phyloP scores from a whole-genome alignment of 768 basidiomycete genomes.

The Lactarius tabidus region DNA sequence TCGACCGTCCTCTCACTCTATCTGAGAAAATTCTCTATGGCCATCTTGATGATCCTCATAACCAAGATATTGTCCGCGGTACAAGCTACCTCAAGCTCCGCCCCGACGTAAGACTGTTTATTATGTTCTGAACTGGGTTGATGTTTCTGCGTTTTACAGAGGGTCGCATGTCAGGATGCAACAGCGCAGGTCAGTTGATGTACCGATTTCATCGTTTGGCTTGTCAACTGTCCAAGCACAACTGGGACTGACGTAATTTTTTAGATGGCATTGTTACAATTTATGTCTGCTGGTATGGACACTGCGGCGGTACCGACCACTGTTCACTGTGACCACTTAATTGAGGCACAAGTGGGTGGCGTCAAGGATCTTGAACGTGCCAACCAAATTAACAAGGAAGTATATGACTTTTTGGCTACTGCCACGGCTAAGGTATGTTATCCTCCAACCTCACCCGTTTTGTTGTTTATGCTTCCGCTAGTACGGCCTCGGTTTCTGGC shows the following conservation, averaged over 20 bases:
- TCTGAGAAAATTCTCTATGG: constrained; percentile 98
- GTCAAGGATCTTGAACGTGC: constrained; percentile 91
- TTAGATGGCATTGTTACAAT: constrained; percentile 98
- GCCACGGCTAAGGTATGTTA: constrained; percentile 79
- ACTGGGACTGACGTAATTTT: constrained; percentile 16
- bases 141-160: constrained; percentile 40
- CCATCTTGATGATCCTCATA: constrained; percentile 91
- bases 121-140: constrained; percentile 19
- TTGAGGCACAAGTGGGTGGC: constrained; percentile 95
- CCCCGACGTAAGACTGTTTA: constrained; percentile 73
- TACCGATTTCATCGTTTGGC: not conserved
- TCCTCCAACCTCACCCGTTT: not conserved
- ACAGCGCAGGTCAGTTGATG: constrained; percentile 57
- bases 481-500: constrained; percentile 99
- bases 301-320: constrained; percentile 97
- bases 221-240: not conserved
- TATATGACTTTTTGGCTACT: constrained; percentile 98
- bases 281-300: constrained; percentile 99
- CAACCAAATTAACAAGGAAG: constrained; percentile 93
- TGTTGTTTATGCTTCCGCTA: constrained; percentile 30
- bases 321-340: constrained; percentile 98
- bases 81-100: constrained; percentile 95
- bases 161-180: constrained; percentile 89
- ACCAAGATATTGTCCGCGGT: constrained; percentile 88
- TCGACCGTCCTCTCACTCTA: constrained; percentile 85